Conservation (phyloP, 2,329 filamentous ascomycete species). For the Didymella keratinophila region DNA sequence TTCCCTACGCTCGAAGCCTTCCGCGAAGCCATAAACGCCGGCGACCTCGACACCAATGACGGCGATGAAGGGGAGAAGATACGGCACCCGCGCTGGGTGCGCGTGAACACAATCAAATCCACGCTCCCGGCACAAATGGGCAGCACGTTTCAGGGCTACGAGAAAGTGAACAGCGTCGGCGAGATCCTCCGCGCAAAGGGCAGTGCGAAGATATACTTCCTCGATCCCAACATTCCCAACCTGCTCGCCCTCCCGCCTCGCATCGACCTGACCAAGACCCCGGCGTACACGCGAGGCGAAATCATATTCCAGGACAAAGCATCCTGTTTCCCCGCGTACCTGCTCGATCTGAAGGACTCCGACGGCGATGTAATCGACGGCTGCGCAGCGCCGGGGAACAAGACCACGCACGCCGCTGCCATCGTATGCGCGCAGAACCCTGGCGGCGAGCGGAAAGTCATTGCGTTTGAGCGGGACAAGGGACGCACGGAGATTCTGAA, state of each 20-base stretch:
- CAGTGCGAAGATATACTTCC: constrained; percentile 63
- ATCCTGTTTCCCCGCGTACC: constrained; percentile 92
- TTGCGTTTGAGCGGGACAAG: constrained; percentile 81
- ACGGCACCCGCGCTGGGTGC: constrained; percentile 86
- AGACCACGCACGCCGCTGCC: constrained; percentile 91
- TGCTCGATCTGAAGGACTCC: constrained; percentile 72
- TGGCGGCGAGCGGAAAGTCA: constrained; percentile 60
- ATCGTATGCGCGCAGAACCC: constrained; percentile 63
- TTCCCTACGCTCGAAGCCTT: constrained; percentile 73
- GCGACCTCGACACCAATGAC: constrained; percentile 36
- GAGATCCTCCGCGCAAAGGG: constrained; percentile 60
- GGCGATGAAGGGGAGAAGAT: constrained; percentile 53
- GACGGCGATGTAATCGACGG: constrained; percentile 87
- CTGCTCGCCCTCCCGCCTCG: constrained; percentile 79
- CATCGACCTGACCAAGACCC: constrained; percentile 74
- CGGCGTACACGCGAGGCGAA: constrained; percentile 76
- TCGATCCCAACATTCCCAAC: constrained; percentile 85
- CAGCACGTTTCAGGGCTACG: constrained; percentile 74
- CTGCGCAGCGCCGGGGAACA: constrained; percentile 95
- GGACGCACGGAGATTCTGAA: constrained; percentile 76
- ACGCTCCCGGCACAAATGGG: constrained; percentile 75
- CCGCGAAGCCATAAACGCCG: constrained; percentile 63
- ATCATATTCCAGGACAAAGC: constrained; percentile 96
- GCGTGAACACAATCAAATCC: constrained; percentile 81
- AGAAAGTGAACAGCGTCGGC: constrained; percentile 62